Conservation (phyloP, 495 filamentous ascomycete species). For the Penicillium cinerascens region DNA sequence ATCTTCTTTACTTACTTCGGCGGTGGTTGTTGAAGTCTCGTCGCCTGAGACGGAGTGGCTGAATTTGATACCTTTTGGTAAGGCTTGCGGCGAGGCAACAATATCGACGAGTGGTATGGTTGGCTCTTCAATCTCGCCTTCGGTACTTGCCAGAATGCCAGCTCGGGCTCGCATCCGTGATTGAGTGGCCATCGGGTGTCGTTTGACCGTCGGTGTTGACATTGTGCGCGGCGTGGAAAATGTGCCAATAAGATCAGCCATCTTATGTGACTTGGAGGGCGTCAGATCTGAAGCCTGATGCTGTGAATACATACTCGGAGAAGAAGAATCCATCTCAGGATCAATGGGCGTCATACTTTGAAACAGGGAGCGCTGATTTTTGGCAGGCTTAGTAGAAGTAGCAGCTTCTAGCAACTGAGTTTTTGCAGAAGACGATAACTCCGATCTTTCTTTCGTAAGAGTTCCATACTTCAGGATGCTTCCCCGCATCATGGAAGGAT, state of each 20-base stretch:
- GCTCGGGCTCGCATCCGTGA: conserved; percentile 8
- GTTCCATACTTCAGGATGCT: conserved; percentile 48
- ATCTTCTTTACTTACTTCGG: too few species aligned
- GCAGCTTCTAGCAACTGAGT: conserved; percentile 33
- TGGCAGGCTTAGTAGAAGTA: conserved; percentile 5
- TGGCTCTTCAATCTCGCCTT: conserved; percentile 15
- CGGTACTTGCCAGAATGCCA: conserved; percentile 6
- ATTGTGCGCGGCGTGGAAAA: conserved; percentile 27
- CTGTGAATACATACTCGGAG: conserved; percentile 22
- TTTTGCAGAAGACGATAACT: conserved; percentile 31
- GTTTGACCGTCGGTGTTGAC: conserved; percentile 23
- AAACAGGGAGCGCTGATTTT: conserved; percentile 11
- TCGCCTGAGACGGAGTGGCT: conserved; percentile 17
- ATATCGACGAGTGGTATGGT: conserved; percentile 5
- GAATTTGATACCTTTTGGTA: conserved; percentile 11
- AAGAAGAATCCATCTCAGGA: conserved; percentile 10
- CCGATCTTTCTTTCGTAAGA: conserved; percentile 38
- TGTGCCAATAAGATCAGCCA: conserved; percentile 28
- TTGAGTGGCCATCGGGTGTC: conserved; percentile 18
- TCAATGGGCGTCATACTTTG: conserved; percentile 4
- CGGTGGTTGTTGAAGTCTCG: background rate
- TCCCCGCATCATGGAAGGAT: conserved; percentile 43
- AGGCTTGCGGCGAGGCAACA: background rate
- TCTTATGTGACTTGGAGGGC: conserved; percentile 6
- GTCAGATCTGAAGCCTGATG: background rate